phyloP scores from a whole-genome alignment of 2,329 filamentous ascomycete species.

The Biscogniauxia mediterranea region DNA sequence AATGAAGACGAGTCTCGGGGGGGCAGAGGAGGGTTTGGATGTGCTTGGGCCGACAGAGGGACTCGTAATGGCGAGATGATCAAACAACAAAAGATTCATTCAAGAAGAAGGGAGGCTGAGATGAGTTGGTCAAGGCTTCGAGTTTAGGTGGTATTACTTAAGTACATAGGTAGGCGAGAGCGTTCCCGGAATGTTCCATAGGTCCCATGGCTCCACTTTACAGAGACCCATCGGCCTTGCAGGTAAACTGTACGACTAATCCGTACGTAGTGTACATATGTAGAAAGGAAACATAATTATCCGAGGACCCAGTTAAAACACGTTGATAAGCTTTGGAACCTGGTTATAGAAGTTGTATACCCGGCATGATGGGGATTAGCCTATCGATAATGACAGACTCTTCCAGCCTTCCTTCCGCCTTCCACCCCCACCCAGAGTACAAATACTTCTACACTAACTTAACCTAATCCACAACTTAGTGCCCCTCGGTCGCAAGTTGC shows the following conservation, averaged over 20 bases:
- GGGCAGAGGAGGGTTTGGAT: background rate
- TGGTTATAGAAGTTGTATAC: no score
- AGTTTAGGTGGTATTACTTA: background rate
- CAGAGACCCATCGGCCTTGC: background rate
- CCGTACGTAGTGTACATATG: no score
- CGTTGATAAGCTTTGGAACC: background rate
- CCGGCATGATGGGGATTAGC: no score
- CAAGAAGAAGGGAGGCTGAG: background rate
- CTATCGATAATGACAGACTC: no score
- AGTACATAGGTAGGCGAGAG: background rate
- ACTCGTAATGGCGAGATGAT: background rate
- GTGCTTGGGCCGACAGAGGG: background rate
- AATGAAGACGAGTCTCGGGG: background rate
- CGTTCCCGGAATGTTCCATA: slow-evolving; percentile 1
- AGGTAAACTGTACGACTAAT: no score
- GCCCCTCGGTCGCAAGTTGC: no score
- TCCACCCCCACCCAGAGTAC: no score
- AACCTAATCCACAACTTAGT: slow-evolving; percentile 10
- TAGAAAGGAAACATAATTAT: background rate
- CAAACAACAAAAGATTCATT: background rate
- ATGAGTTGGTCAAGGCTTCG: background rate
- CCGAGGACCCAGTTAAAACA: background rate
- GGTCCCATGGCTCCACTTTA: no score
- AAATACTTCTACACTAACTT: no score
- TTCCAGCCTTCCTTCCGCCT: no score